These are phyloP conservation scores for Xylariaceae sp. DNA, from an alignment of 2,329 filamentous ascomycete species.

Conservation along the genomic window DNA sequence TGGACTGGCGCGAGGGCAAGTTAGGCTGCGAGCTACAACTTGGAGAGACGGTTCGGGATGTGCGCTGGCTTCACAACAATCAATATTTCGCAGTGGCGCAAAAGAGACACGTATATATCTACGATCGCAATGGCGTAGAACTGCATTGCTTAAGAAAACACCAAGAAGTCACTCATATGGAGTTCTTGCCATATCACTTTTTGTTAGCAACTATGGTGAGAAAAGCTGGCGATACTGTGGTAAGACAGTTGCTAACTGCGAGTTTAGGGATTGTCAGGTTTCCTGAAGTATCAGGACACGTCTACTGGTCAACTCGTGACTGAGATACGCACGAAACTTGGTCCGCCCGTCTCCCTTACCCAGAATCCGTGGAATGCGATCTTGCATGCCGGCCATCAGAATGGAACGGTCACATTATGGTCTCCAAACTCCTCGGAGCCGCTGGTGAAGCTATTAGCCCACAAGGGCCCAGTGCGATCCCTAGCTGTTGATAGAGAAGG, in stretches of 20 bases:
- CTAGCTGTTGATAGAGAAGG: conserved; percentile 87
- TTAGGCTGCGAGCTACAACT: conserved; percentile 90
- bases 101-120: conserved; percentile 94
- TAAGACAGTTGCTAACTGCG: conserved; percentile 24
- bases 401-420: conserved; percentile 93
- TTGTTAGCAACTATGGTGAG: conserved; percentile 82
- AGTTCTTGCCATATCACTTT: conserved; percentile 96
- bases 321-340: conserved; percentile 83
- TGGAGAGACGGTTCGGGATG: conserved; percentile 86
- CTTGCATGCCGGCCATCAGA: conserved; percentile 90
- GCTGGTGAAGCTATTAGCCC: conserved; percentile 87
- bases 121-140: conserved; percentile 88
- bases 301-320: conserved; percentile 88
- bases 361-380: conserved; percentile 95
- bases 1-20: conserved; percentile 94
- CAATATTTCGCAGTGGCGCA: conserved; percentile 94
- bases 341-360: conserved; percentile 77
- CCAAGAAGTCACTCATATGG: conserved; percentile 87
- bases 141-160: conserved; percentile 90
- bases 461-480: conserved; percentile 84
- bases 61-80: conserved; percentile 91
- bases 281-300: conserved; percentile 79
- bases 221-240: conserved; percentile 22
- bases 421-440: conserved; percentile 87
- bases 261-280: conserved; percentile 73